These are phyloP conservation scores for Cardiospermum halicacabum DNA, from an alignment of 345 rosid species.

Conservation along the genomic window DNA sequence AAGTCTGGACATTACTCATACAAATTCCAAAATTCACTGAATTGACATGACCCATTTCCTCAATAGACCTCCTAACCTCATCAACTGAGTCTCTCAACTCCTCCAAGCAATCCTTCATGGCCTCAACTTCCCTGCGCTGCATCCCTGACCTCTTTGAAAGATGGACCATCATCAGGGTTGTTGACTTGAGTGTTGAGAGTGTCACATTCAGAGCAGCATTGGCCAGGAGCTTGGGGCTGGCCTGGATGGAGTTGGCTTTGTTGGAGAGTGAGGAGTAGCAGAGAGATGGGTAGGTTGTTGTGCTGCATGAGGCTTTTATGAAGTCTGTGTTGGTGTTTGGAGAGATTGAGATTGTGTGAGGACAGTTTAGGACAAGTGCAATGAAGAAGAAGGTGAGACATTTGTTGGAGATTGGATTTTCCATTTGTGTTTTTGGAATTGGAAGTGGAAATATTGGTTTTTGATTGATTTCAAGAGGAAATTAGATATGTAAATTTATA, in stretches of 20 bases:
- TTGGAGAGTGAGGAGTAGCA: conserved; percentile 52
- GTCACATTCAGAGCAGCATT: conserved; percentile 62
- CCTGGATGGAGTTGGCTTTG: conserved; percentile 53
- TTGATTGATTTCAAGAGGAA: no score
- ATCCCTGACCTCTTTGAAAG: conserved; percentile 38
- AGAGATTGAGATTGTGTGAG: conserved; percentile 14
- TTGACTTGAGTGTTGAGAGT: conserved; percentile 36
- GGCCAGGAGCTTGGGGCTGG: conserved; percentile 65
- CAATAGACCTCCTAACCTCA: conserved; percentile 48
- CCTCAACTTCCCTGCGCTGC: conserved; percentile 42
- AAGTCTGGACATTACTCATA: conserved; percentile 58
- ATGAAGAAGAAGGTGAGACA: no score
- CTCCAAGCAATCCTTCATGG: conserved; percentile 68
- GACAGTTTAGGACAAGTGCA: no score
- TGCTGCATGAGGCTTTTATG: conserved; percentile 50
- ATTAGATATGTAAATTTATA: no score
- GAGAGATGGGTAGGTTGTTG: conserved; percentile 60
- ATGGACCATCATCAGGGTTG: conserved; percentile 35
- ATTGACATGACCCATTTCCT: conserved; percentile 41
- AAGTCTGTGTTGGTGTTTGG: conserved; percentile 38
- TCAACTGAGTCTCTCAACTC: conserved; percentile 52
- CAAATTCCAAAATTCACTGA: conserved; percentile 27
- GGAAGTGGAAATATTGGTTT: no score
- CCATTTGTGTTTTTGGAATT: no score
- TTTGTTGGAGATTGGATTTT: no score